These are phyloP conservation scores for Alternaria longipes DNA, from an alignment of 2,329 filamentous ascomycete species.

Conservation along the genomic window DNA sequence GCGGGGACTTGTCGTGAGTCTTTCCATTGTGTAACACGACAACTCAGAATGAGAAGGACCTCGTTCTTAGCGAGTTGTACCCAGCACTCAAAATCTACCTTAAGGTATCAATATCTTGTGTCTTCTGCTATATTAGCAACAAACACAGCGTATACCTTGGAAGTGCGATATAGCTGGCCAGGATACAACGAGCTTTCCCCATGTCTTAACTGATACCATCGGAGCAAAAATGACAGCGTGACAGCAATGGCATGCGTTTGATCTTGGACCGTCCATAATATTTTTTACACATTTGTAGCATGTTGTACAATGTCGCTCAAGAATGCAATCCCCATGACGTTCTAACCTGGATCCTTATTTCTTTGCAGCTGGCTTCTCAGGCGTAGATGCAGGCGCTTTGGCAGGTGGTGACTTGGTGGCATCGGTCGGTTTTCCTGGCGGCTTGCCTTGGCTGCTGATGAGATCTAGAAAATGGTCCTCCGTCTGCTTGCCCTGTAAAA, in stretches of 20 bases:
- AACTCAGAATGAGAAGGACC: background rate
- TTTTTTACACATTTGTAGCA: constrained; percentile 8
- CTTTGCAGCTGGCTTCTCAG: constrained; percentile 20
- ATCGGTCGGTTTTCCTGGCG: constrained; percentile 22
- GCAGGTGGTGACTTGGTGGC: constrained; percentile 27
- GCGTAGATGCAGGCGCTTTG: constrained; percentile 19
- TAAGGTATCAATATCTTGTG: background rate
- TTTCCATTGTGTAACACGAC: background rate
- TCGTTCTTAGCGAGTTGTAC: background rate
- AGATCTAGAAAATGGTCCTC: constrained; percentile 44
- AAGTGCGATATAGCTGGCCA: background rate
- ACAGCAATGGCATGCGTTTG: background rate
- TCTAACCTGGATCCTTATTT: constrained; percentile 3
- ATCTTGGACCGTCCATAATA: background rate
- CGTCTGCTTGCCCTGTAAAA: constrained; percentile 25
- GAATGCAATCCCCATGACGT: background rate
- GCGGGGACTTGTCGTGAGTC: background rate
- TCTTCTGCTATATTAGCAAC: background rate
- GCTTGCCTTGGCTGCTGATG: constrained; percentile 40
- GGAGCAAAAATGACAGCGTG: background rate
- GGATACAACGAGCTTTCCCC: background rate
- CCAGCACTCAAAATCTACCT: background rate
- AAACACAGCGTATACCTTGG: background rate
- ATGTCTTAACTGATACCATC: background rate
- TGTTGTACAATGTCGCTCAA: background rate